A percentile compares a stretch with the other conserved stretches of the same genome.
Evolutionary conservation across 331 rosid species (phyloP).

Genomic region (Acacia pycnantha): DNA sequence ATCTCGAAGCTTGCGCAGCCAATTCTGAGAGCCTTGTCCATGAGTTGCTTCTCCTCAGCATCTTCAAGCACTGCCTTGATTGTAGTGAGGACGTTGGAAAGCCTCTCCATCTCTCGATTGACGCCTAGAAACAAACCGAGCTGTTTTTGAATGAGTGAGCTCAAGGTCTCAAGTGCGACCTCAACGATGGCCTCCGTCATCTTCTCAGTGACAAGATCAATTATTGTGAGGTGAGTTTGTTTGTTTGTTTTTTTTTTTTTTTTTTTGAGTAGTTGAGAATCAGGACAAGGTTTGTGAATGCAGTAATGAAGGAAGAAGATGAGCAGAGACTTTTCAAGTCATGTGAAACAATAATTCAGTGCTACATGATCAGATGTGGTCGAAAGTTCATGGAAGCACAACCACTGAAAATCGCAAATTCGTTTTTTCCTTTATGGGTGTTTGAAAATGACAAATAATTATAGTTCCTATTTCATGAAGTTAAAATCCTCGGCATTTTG

Average conservation of each 20-base stretch:
- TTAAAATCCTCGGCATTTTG: no score
- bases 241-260: no score
- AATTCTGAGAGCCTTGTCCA: conserved; percentile 24
- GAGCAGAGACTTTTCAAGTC: not conserved
- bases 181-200: conserved; percentile 32
- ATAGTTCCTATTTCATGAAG: no score
- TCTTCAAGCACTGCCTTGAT: conserved; percentile 35
- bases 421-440: no score
- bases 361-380: no score
- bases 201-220: not conserved
- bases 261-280: not conserved
- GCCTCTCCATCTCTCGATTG: conserved; percentile 14
- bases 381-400: no score
- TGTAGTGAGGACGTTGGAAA: conserved; percentile 27
- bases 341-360: no score
- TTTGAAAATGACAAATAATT: no score
- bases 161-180: conserved; percentile 13
- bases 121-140: conserved; percentile 18
- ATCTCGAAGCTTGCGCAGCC: conserved; percentile 36
- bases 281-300: not conserved
- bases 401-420: no score
- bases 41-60: conserved; percentile 40
- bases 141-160: not conserved
- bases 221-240: not conserved
- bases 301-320: not conserved